Evolutionary conservation across 495 filamentous ascomycete species (phyloP).

Genomic region (Articulospora tetracladia): DNA sequence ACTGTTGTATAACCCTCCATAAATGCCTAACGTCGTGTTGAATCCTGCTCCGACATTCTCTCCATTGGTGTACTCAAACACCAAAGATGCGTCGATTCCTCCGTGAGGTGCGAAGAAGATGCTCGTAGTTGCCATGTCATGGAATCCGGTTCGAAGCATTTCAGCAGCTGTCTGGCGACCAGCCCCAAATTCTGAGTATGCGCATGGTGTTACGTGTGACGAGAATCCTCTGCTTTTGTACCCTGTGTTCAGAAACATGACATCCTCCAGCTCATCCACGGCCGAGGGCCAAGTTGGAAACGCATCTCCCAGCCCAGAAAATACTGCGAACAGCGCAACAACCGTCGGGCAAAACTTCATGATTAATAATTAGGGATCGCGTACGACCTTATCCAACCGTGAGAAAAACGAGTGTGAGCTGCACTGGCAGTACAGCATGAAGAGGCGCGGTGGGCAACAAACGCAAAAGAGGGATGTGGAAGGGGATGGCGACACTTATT

Average conservation of each 20-base stretch:
- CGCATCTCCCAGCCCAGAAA: conserved; percentile 26
- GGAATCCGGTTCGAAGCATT: conserved; percentile 59
- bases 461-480: neutral
- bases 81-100: conserved; percentile 57
- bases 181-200: conserved; percentile 47
- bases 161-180: conserved; percentile 55
- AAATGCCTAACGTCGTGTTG: conserved; percentile 50
- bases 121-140: conserved; percentile 58
- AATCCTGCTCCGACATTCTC: conserved; percentile 60
- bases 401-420: conserved; percentile 19
- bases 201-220: conserved; percentile 54
- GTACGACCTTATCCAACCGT: neutral
- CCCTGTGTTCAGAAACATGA: conserved; percentile 54
- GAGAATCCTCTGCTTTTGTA: conserved; percentile 50
- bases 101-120: conserved; percentile 39
- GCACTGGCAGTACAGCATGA: conserved; percentile 16
- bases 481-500: neutral
- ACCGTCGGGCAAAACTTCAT: conserved; percentile 22
- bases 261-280: conserved; percentile 60
- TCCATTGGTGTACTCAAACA: conserved; percentile 50
- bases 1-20: conserved; percentile 47
- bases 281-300: conserved; percentile 57
- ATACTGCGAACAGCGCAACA: conserved; percentile 32
- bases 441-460: neutral
- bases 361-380: conserved; percentile 18